Percentiles rank a stretch among this genome's conserved stretches.
These are phyloP conservation scores for Chrysoporthe austroafricana DNA, from an alignment of 2,329 filamentous ascomycete species.

Conservation along the genomic window DNA sequence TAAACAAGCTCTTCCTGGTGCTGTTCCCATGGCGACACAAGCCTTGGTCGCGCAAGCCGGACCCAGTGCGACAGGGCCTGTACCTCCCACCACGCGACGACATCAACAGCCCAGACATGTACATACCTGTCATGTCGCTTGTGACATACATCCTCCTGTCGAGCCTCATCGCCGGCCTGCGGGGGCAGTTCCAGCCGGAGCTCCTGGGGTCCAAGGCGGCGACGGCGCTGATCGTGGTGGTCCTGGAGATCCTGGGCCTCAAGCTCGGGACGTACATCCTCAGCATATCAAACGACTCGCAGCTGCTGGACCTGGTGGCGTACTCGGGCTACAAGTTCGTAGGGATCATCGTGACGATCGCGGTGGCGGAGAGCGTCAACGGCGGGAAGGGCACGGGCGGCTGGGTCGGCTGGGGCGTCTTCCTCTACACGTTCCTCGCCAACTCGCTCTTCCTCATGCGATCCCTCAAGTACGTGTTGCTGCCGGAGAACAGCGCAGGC, in stretches of 20 bases:
- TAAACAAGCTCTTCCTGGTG: conserved; percentile 90
- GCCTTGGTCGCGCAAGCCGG: conserved; percentile 92
- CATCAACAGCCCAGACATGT: conserved; percentile 98
- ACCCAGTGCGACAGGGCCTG: conserved; percentile 71
- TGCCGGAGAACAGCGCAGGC: conserved; percentile 78
- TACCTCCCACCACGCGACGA: conserved; percentile 94
- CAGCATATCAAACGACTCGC: conserved; percentile 90
- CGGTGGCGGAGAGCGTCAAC: conserved; percentile 76
- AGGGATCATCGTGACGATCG: conserved; percentile 87
- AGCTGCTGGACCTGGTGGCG: conserved; percentile 90
- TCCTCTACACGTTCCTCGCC: conserved; percentile 88
- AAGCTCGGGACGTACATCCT: conserved; percentile 93
- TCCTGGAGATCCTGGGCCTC: conserved; percentile 86
- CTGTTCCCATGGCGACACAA: conserved; percentile 98
- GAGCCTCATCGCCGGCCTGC: conserved; percentile 84
- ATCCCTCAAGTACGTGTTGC: conserved; percentile 91
- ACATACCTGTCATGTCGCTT: conserved; percentile 97
- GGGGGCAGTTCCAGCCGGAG: conserved; percentile 92
- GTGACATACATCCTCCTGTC: conserved; percentile 97
- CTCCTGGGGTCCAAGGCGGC: conserved; percentile 88
- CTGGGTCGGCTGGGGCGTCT: conserved; percentile 87
- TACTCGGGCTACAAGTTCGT: conserved; percentile 99
- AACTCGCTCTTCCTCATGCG: conserved; percentile 96
- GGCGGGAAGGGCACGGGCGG: conserved; percentile 81
- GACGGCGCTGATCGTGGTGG: conserved; percentile 78